These are phyloP conservation scores for Aspergillus egyptiacus DNA, from an alignment of 495 filamentous ascomycete genomes.

Conservation along the genomic window DNA sequence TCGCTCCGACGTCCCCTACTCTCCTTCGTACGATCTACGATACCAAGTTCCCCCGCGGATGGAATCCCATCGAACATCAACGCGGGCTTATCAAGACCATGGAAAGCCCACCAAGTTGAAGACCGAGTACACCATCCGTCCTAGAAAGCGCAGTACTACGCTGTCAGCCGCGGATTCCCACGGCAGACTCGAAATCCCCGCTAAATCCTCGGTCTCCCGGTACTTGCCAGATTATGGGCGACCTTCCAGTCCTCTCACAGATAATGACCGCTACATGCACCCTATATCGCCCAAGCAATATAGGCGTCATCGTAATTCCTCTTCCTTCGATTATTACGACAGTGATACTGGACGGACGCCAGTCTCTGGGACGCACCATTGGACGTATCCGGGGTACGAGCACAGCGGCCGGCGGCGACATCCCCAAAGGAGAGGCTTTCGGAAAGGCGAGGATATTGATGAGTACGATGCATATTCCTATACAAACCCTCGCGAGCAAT, in stretches of 20 bases:
- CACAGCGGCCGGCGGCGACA: constrained; percentile 23
- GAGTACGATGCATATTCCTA: constrained; percentile 61
- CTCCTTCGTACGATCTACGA: constrained; percentile 26
- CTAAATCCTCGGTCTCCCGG: constrained; percentile 22
- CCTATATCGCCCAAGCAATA: constrained; percentile 25
- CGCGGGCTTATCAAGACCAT: constrained; percentile 31
- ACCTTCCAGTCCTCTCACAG: constrained; percentile 28
- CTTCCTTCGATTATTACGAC: constrained; percentile 36
- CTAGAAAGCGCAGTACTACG: constrained; percentile 36
- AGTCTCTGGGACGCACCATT: constrained; percentile 13
- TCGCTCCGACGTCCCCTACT: constrained; percentile 30
- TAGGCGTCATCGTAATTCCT: constrained; percentile 26
- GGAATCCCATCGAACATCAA: constrained; percentile 35
- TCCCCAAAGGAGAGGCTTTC: constrained; percentile 26
- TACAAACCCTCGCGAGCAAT: constrained; percentile 63
- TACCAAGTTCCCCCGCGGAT: constrained; percentile 23
- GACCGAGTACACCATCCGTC: constrained; percentile 41
- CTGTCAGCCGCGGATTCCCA: constrained; percentile 26
- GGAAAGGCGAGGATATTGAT: constrained; percentile 55
- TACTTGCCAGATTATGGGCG: constrained; percentile 26
- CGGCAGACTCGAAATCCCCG: constrained; percentile 21
- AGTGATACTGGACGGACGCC: constrained; percentile 34
- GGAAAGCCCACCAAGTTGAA: constrained; percentile 30
- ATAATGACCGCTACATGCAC: constrained; percentile 25
- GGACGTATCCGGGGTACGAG: constrained; percentile 23